These are phyloP conservation scores for Aristolochia contorta DNA, from an alignment of 164 flowering plant species.

Conservation along the genomic window DNA sequence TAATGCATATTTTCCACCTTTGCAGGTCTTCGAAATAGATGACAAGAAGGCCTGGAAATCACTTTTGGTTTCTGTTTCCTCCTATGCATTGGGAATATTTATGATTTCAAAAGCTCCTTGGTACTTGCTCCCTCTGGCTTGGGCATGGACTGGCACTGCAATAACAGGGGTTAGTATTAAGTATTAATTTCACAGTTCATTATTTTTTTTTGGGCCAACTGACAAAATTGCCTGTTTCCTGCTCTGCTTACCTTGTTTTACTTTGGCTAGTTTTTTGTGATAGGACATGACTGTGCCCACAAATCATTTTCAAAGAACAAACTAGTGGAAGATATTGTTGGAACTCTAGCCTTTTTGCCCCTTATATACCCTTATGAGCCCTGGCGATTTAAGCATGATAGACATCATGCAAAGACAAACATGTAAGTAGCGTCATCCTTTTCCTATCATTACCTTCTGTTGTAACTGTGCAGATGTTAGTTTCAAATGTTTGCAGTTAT, in stretches of 20 bases:
- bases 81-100: conserved; percentile 74
- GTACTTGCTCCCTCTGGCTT: conserved; percentile 96
- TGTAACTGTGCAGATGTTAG: neutral
- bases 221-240: neutral
- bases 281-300: conserved; percentile 99
- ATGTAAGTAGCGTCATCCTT: conserved; percentile 39
- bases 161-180: conserved; percentile 69
- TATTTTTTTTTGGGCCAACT: neutral
- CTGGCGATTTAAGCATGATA: conserved; percentile 93
- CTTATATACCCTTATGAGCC: conserved; percentile 97
- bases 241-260: neutral
- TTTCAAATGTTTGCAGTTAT: neutral
- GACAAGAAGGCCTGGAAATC: conserved; percentile 76
- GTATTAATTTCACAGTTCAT: conserved; percentile 2
- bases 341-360: conserved; percentile 89
- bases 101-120: conserved; percentile 90
- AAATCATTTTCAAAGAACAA: conserved; percentile 93
- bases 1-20: too few species aligned
- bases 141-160: conserved; percentile 99
- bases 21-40: conserved; percentile 78
- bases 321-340: conserved; percentile 86
- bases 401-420: conserved; percentile 95
- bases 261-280: conserved; percentile 68
- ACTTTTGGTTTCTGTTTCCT: conserved; percentile 54
- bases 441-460: conserved; percentile 1